These are phyloP conservation scores for Corynespora cassiicola DNA, from an alignment of 2,329 filamentous ascomycete genomes.

Conservation along the genomic window DNA sequence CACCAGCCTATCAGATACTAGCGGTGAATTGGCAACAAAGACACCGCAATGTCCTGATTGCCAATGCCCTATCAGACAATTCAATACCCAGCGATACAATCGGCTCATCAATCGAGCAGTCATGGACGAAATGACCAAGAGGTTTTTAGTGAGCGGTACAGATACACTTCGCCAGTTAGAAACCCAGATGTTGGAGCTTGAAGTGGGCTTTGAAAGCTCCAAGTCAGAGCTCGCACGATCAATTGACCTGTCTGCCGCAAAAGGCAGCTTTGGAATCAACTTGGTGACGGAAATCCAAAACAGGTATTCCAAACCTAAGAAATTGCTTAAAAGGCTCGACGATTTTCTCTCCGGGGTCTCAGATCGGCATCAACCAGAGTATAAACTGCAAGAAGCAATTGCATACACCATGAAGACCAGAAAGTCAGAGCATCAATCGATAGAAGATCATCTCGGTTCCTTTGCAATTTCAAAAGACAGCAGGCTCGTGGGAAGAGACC, in stretches of 20 bases:
- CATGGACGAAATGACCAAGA: constrained; percentile 46
- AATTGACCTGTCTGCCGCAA: background rate
- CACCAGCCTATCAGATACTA: constrained; percentile 32
- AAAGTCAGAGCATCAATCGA: constrained; percentile 20
- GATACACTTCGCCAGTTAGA: constrained; percentile 33
- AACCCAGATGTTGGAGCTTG: constrained; percentile 16
- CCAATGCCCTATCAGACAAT: constrained; percentile 38
- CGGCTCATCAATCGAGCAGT: constrained; percentile 45
- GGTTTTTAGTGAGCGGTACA: constrained; percentile 41
- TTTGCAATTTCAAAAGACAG: too few species aligned
- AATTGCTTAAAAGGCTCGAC: constrained; percentile 24
- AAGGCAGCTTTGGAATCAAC: too few species aligned
- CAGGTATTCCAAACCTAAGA: constrained; percentile 17
- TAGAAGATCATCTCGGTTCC: too few species aligned
- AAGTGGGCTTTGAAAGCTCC: constrained; percentile 22
- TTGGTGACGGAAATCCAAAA: constrained; percentile 12
- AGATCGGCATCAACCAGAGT: constrained; percentile 43
- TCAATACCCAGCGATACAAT: constrained; percentile 44
- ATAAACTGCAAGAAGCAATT: constrained; percentile 49
- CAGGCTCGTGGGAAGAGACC: too few species aligned
- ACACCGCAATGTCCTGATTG: constrained; percentile 44
- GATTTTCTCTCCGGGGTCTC: constrained; percentile 24
- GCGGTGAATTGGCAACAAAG: constrained; percentile 20
- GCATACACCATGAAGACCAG: constrained; percentile 22
- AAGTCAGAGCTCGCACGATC: constrained; percentile 6